Percentiles rank a stretch among this genome's conserved stretches.
Conservation (phyloP, 1,284 basidiomycete species). For the Termitomyces sp. region DNA sequence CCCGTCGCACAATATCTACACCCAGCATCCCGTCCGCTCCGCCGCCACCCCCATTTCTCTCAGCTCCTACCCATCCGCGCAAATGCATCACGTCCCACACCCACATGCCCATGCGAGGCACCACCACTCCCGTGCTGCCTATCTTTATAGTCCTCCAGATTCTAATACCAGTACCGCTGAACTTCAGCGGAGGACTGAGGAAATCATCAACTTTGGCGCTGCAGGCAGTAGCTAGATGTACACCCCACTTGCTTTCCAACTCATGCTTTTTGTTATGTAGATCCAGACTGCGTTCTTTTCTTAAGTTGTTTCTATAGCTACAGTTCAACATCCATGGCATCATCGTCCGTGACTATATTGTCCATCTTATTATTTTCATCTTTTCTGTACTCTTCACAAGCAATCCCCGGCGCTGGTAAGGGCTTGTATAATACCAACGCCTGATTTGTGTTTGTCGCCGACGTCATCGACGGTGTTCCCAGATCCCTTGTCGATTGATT, state of each 20-base stretch:
- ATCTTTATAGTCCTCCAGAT: conserved; percentile 26
- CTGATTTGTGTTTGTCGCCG: conserved; percentile 27
- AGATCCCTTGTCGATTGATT: conserved; percentile 18
- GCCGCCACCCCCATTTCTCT: conserved; percentile 37
- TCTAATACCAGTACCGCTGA: conserved; percentile 28
- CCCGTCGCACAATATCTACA: conserved; percentile 14
- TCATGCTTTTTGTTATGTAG: conserved; percentile 9
- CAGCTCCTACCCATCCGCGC: conserved; percentile 41
- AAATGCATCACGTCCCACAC: conserved; percentile 74
- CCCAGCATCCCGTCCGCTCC: conserved; percentile 20
- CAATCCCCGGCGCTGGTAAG: conserved; percentile 16
- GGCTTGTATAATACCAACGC: conserved; percentile 60
- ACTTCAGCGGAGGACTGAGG: conserved; percentile 37
- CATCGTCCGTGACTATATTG: conserved; percentile 30
- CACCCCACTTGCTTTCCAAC: conserved; percentile 8
- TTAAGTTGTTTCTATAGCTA: conserved; percentile 9
- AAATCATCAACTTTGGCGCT: conserved; percentile 44
- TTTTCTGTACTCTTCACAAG: conserved; percentile 10
- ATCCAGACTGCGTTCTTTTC: conserved; percentile 12
- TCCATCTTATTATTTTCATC: neutral
- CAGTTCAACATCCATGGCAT: conserved; percentile 59
- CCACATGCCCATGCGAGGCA: conserved; percentile 70
- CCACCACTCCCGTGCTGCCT: conserved; percentile 47
- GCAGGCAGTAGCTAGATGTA: conserved; percentile 23
- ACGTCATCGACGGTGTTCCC: conserved; percentile 1